phyloP scores from a whole-genome alignment of 306 rosid species.

The Sophora flavescens region DNA sequence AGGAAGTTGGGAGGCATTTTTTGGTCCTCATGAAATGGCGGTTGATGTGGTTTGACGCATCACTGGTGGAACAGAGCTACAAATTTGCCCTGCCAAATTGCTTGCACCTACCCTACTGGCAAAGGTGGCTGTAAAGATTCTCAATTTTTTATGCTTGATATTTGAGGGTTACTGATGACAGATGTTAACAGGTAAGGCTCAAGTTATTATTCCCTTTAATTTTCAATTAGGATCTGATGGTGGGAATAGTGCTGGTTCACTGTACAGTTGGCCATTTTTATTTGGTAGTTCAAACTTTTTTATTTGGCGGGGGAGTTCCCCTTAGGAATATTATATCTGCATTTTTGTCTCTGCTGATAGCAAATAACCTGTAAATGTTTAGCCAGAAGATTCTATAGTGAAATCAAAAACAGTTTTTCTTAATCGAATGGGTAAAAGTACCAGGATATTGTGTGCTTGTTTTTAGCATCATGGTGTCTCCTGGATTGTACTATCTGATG shows the following conservation, averaged over 20 bases:
- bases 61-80: conserved; percentile 48
- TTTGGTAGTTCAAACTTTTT: conserved; percentile 50
- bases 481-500: background rate
- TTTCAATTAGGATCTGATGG: conserved; percentile 55
- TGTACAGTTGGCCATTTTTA: conserved; percentile 61
- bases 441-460: background rate
- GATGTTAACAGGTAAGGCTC: conserved; percentile 45
- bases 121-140: conserved; percentile 42
- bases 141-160: conserved; percentile 46
- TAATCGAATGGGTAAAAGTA: conserved; percentile 25
- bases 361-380: conserved; percentile 73
- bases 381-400: conserved; percentile 55
- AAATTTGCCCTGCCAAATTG: conserved; percentile 39
- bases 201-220: conserved; percentile 45
- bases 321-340: conserved; percentile 52
- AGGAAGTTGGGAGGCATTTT: conserved; percentile 52
- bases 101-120: conserved; percentile 51
- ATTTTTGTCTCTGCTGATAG: conserved; percentile 59
- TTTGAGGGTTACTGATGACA: conserved; percentile 23
- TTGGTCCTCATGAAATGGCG: conserved; percentile 48
- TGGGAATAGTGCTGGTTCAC: conserved; percentile 49
- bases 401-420: conserved; percentile 37
- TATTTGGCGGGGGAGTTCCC: conserved; percentile 55
- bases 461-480: background rate
- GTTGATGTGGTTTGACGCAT: conserved; percentile 48